Conservation (phyloP, 169 alveolate genomes). For the Eimeria necatrix region DNA sequence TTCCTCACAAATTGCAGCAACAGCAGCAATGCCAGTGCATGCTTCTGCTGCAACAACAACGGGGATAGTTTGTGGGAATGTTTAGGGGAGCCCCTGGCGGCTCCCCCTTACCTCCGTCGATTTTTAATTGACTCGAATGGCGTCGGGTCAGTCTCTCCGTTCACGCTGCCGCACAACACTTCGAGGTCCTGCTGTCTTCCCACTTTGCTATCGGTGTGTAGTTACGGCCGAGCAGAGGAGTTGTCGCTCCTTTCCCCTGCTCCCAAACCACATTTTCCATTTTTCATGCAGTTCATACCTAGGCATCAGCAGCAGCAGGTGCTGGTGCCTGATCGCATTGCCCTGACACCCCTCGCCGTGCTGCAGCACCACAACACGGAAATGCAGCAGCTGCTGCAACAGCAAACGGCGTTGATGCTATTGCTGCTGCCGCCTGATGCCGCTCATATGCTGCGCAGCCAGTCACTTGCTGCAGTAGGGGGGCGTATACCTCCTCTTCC, state of each 20-base stretch:
- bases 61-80: conserved; percentile 71
- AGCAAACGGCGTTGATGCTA: conserved; percentile 57
- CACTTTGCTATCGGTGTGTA: conserved; percentile 39
- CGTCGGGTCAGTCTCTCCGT: conserved; percentile 42
- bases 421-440: conserved; percentile 20
- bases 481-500: conserved; percentile 9
- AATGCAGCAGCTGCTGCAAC: conserved; percentile 67
- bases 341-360: conserved; percentile 3
- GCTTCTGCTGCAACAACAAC: background rate
- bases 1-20: conserved; percentile 53
- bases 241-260: conserved; percentile 1
- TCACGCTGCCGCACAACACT: background rate
- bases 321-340: conserved; percentile 29
- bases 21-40: conserved; percentile 4
- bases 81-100: conserved; percentile 72
- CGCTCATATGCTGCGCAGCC: background rate
- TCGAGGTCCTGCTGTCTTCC: conserved; percentile 57
- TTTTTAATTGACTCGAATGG: conserved; percentile 59
- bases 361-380: conserved; percentile 60
- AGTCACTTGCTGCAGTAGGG: conserved; percentile 33
- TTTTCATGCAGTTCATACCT: conserved; percentile 52
- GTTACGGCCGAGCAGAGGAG: conserved; percentile 54
- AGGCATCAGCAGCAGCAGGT: conserved; percentile 58
- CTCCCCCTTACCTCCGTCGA: conserved; percentile 55
- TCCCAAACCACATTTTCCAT: conserved; percentile 35